A percentile compares a stretch with the other conserved stretches of the same genome.
phyloP scores from a whole-genome alignment of 2,329 filamentous ascomycete species.

The Fusarium neocosmosporiellum region DNA sequence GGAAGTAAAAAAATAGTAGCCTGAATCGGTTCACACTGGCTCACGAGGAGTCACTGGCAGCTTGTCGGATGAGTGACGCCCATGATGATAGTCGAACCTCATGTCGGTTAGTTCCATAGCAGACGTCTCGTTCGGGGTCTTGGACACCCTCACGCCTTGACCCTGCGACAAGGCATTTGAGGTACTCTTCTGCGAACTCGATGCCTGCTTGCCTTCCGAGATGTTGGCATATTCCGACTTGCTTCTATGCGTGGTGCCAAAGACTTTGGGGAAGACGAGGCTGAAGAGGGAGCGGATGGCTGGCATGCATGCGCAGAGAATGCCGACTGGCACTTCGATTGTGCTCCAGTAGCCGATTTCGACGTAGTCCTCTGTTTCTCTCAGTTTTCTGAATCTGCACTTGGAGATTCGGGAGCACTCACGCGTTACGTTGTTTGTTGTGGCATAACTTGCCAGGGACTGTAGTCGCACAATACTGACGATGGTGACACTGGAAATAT shows the following conservation, averaged over 20 bases:
- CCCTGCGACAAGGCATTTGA: not conserved
- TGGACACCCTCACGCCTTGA: not conserved
- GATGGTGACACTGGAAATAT: conserved; percentile 4
- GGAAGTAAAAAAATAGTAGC: not conserved
- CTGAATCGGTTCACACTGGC: conserved; percentile 4
- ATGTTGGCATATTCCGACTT: conserved; percentile 29
- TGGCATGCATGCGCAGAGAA: conserved; percentile 47
- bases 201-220: not conserved
- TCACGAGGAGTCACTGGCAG: conserved; percentile 1
- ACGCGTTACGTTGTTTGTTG: conserved; percentile 21
- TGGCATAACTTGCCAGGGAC: conserved; percentile 20
- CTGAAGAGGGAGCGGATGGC: conserved; percentile 33
- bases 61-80: conserved; percentile 1
- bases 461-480: conserved; percentile 16
- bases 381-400: not conserved
- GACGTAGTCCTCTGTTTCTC: conserved; percentile 37
- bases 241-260: conserved; percentile 16
- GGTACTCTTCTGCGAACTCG: not conserved
- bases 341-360: conserved; percentile 44
- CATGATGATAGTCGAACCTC: not conserved
- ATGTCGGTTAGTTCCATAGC: conserved; percentile 13
- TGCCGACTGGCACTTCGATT: conserved; percentile 45
- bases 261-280: conserved; percentile 30
- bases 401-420: not conserved
- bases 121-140: not conserved